Conservation (phyloP, 495 filamentous ascomycete species). For the Coniosporium apollinis region DNA sequence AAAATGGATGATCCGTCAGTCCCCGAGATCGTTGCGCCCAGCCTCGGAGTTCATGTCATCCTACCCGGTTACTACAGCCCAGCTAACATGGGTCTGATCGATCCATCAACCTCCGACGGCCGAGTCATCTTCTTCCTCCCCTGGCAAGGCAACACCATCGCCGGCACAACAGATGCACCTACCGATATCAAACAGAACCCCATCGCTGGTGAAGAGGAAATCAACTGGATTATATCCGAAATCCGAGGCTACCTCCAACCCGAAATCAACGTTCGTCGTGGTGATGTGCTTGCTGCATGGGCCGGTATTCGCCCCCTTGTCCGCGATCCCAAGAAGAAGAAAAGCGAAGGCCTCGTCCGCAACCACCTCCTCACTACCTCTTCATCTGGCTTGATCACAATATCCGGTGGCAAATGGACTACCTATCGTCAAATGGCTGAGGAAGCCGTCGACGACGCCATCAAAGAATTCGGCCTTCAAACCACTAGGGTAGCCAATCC, state of each 20-base stretch:
- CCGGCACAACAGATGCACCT: conserved; percentile 86
- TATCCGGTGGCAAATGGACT: conserved; percentile 97
- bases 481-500: conserved; percentile 38
- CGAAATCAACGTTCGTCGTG: conserved; percentile 83
- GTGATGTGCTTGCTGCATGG: conserved; percentile 93
- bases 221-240: conserved; percentile 91
- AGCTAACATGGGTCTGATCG: conserved; percentile 89
- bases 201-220: conserved; percentile 78
- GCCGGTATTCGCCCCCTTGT: conserved; percentile 87
- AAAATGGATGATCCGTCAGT: conserved; percentile 67
- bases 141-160: conserved; percentile 98
- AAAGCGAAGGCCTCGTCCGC: conserved; percentile 86
- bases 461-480: conserved; percentile 58
- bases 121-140: conserved; percentile 98
- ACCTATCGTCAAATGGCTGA: conserved; percentile 99
- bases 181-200: conserved; percentile 70
- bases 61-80: conserved; percentile 93
- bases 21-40: conserved; percentile 82
- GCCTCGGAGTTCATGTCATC: conserved; percentile 87
- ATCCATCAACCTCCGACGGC: conserved; percentile 86
- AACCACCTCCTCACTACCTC: conserved; percentile 89
- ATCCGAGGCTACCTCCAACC: conserved; percentile 78
- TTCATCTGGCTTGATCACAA: conserved; percentile 71
- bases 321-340: conserved; percentile 82
- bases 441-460: conserved; percentile 83